Conservation (phyloP, 345 rosid genomes). For the Cochlearia excelsa region DNA sequence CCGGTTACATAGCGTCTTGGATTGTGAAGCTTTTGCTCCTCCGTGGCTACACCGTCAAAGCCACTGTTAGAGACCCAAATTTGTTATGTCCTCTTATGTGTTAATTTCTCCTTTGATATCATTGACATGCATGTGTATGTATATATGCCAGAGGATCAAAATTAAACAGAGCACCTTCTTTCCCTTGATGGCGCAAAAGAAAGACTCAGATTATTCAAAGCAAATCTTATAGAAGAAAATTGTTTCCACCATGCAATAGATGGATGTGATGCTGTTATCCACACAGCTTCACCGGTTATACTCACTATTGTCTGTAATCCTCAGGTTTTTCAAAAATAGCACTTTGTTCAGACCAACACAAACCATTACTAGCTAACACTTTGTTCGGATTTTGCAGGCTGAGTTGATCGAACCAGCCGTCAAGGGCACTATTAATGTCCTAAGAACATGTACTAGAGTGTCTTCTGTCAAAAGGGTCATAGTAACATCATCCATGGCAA, state of each 20-base stretch:
- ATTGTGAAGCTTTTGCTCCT: too few species aligned
- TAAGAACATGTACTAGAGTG: slow-evolving; percentile 39
- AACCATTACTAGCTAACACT: background rate
- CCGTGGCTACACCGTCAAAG: too few species aligned
- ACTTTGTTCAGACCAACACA: background rate
- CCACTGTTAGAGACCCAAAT: too few species aligned
- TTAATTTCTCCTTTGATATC: too few species aligned
- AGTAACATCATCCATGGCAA: slow-evolving; percentile 41
- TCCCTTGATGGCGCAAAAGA: background rate
- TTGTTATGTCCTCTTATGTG: too few species aligned
- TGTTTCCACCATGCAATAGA: slow-evolving; percentile 17
- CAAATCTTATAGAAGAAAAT: slow-evolving; percentile 11
- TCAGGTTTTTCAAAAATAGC: slow-evolving; percentile 24
- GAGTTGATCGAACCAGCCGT: slow-evolving; percentile 44
- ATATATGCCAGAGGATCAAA: background rate
- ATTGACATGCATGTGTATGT: too few species aligned
- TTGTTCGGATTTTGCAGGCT: background rate
- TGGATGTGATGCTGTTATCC: slow-evolving; percentile 54
- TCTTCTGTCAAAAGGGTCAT: slow-evolving; percentile 43
- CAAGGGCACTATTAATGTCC: slow-evolving; percentile 45
- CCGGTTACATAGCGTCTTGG: too few species aligned
- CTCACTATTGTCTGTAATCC: slow-evolving; percentile 27
- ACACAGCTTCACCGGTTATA: slow-evolving; percentile 45
- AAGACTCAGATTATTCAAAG: slow-evolving; percentile 11
- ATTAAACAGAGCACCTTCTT: background rate